phyloP scores from a whole-genome alignment of 352 stramenopile species.

The Globisporangium yorkense region DNA sequence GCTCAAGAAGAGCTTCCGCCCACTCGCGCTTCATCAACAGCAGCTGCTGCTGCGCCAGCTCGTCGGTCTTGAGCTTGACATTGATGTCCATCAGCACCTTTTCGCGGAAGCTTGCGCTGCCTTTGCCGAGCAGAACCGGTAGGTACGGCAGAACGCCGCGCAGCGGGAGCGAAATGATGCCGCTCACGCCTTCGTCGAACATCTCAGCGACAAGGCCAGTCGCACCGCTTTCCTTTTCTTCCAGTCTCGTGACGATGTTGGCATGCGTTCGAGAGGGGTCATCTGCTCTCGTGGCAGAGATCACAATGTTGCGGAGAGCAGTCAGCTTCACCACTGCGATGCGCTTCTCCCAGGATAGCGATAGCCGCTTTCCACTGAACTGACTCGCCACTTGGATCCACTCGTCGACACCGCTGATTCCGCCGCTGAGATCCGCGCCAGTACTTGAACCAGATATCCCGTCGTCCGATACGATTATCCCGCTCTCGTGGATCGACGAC shows the following conservation, averaged over 20 bases:
- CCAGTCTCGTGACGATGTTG: not conserved
- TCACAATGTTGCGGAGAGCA: conserved; percentile 55
- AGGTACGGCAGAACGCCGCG: conserved; percentile 69
- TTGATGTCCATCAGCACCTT: conserved; percentile 87
- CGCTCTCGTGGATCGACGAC: conserved; percentile 35
- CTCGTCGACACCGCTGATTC: conserved; percentile 33
- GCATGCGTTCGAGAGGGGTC: too few relatives aligned
- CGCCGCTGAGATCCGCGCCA: conserved; percentile 12
- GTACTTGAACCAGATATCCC: conserved; percentile 25
- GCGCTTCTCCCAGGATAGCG: conserved; percentile 76
- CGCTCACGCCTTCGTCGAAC: conserved; percentile 54
- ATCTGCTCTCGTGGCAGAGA: not conserved
- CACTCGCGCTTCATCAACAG: conserved; percentile 69
- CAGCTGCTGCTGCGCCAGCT: conserved; percentile 62
- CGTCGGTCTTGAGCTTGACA: conserved; percentile 79
- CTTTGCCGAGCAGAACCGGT: conserved; percentile 47
- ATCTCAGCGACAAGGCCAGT: conserved; percentile 30
- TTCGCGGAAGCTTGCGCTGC: conserved; percentile 51
- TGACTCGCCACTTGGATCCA: conserved; percentile 69
- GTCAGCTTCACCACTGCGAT: conserved; percentile 52
- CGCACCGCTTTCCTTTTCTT: not conserved
- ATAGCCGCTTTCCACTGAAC: conserved; percentile 57
- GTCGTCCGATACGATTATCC: conserved; percentile 41
- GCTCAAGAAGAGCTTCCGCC: conserved; percentile 65
- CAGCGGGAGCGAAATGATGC: conserved; percentile 57